phyloP scores from a whole-genome alignment of 2,329 filamentous ascomycete genomes.

The Clathrospora elynae region DNA sequence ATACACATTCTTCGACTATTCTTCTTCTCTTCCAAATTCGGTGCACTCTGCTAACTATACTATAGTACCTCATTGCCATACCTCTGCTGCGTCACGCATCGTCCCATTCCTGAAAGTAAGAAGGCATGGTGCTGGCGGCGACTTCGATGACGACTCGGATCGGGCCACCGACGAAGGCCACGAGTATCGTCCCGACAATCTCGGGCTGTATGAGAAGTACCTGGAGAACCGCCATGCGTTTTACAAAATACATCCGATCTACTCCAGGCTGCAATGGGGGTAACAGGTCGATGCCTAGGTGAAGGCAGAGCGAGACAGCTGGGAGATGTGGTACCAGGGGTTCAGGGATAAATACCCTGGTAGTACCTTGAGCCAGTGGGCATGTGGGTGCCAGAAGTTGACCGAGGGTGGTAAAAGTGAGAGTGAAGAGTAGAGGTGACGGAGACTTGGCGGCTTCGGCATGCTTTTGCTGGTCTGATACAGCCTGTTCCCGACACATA shows the following conservation, averaged over 20 bases:
- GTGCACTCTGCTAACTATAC: background rate
- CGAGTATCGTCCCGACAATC: slow-evolving; percentile 14
- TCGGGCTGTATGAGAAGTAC: slow-evolving; percentile 3
- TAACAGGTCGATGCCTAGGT: background rate
- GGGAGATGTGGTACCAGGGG: slow-evolving; percentile 17
- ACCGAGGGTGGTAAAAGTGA: slow-evolving; percentile 15
- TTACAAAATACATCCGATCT: background rate
- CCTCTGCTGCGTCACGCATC: background rate
- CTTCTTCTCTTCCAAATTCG: background rate
- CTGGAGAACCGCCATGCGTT: background rate
- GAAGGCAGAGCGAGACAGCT: slow-evolving; percentile 1
- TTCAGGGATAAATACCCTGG: slow-evolving; percentile 31
- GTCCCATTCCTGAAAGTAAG: slow-evolving; percentile 28
- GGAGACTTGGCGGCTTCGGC: background rate
- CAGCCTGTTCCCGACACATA: no score
- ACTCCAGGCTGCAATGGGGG: background rate
- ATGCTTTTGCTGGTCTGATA: no score
- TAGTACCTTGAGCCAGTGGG: slow-evolving; percentile 23
- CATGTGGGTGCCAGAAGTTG: slow-evolving; percentile 32
- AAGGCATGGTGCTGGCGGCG: slow-evolving; percentile 25
- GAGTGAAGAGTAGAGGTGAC: slow-evolving; percentile 20
- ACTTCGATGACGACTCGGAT: slow-evolving; percentile 25
- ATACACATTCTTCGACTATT: background rate
- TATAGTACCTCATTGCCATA: background rate
- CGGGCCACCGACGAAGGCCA: slow-evolving; percentile 29